phyloP scores from a whole-genome alignment of 2,329 filamentous ascomycete species.

The Metarhizium rileyi region DNA sequence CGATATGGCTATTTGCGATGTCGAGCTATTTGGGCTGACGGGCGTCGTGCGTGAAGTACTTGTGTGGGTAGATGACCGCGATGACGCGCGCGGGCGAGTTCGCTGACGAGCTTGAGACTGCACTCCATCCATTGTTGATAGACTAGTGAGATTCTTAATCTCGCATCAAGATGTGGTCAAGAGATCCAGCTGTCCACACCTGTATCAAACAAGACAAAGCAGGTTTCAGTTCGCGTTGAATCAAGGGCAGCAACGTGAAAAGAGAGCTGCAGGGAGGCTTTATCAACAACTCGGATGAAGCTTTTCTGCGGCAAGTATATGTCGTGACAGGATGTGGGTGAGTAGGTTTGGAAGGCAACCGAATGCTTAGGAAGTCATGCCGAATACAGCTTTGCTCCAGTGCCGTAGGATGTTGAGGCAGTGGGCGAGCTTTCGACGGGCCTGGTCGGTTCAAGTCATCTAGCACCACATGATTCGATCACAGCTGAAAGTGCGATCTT shows the following conservation, averaged over 20 bases:
- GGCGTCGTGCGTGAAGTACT: conserved; percentile 30
- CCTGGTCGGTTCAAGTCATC: conserved; percentile 1
- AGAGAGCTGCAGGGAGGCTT: not conserved
- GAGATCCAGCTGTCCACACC: not conserved
- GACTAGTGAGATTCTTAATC: not conserved
- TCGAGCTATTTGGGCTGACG: conserved; percentile 32
- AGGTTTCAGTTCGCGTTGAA: not conserved
- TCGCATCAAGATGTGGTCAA: not conserved
- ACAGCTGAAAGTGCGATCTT: not conserved
- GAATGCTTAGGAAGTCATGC: not conserved
- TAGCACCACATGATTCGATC: not conserved
- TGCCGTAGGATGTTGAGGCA: not conserved
- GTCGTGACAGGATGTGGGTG: not conserved
- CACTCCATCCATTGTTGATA: conserved; percentile 21
- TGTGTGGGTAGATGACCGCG: conserved; percentile 35
- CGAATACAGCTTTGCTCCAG: not conserved
- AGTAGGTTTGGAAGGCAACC: not conserved
- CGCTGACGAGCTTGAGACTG: conserved; percentile 15
- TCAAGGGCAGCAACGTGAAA: not conserved
- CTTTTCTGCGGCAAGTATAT: not conserved
- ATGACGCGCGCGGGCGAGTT: conserved; percentile 32
- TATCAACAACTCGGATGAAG: not conserved
- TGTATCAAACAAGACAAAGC: not conserved
- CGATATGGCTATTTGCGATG: conserved; percentile 28
- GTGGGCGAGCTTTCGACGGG: not conserved